Conservation (phyloP, 2,329 filamentous ascomycete genomes). For the Fusarium nodosum region DNA sequence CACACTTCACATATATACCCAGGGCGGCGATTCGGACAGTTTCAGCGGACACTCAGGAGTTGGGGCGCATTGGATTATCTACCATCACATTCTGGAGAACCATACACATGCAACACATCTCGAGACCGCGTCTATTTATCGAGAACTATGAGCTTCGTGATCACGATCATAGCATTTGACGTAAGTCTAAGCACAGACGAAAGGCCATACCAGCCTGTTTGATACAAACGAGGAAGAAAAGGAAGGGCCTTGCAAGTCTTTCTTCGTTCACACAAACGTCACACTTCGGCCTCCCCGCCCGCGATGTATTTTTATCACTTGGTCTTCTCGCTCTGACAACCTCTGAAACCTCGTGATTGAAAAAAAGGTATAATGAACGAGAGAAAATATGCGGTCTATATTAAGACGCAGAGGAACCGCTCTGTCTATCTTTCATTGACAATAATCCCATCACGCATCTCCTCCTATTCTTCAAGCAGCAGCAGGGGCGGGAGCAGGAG, state of each 20-base stretch:
- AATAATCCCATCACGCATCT: conserved; percentile 14
- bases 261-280: conserved; percentile 27
- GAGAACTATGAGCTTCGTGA: conserved; percentile 41
- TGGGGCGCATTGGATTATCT: conserved; percentile 26
- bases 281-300: conserved; percentile 30
- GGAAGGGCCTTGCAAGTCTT: conserved; percentile 9
- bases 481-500: conserved; percentile 49
- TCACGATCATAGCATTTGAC: conserved; percentile 35
- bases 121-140: conserved; percentile 37
- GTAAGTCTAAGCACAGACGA: conserved; percentile 19
- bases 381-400: conserved; percentile 45
- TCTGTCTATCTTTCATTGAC: conserved; percentile 37
- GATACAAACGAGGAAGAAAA: conserved; percentile 8
- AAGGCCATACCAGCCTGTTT: conserved; percentile 9
- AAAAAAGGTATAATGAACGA: conserved; percentile 39
- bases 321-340: conserved; percentile 26
- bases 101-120: conserved; percentile 10
- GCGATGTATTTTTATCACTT: conserved; percentile 35
- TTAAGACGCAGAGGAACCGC: conserved; percentile 37
- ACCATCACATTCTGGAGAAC: not conserved
- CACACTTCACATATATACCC: conserved; percentile 37
- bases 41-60: conserved; percentile 21
- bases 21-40: conserved; percentile 15
- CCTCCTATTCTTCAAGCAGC: conserved; percentile 50
- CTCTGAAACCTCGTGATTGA: conserved; percentile 30